A percentile compares a stretch with the other conserved stretches of the same genome.
These are phyloP conservation scores for Hymenoscyphus scutula DNA, from an alignment of 2,329 filamentous ascomycete species.

Conservation along the genomic window DNA sequence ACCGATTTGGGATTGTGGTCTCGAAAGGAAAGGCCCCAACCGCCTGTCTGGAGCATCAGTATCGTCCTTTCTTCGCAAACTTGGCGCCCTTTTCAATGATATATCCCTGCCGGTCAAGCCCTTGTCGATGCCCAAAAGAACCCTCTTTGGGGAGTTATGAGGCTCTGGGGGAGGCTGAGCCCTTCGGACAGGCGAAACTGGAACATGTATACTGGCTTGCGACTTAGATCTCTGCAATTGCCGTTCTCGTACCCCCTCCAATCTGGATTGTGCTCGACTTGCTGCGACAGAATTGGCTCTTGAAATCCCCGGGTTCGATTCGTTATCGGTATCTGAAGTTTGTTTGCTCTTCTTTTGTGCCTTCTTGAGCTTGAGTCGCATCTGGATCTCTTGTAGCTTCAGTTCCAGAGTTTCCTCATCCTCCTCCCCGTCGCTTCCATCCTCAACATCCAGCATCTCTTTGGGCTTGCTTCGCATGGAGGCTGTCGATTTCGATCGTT, in stretches of 20 bases:
- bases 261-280: slow-evolving; percentile 29
- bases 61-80: slow-evolving; percentile 40
- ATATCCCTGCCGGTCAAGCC: slow-evolving; percentile 77
- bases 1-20: slow-evolving; percentile 38
- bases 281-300: slow-evolving; percentile 31
- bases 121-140: slow-evolving; percentile 86
- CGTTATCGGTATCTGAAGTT: slow-evolving; percentile 31
- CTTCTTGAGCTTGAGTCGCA: slow-evolving; percentile 81
- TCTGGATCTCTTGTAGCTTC: slow-evolving; percentile 84
- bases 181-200: slow-evolving; percentile 68
- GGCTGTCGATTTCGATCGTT: slow-evolving; percentile 36
- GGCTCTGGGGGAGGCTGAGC: slow-evolving; percentile 45
- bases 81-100: slow-evolving; percentile 73
- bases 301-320: slow-evolving; percentile 18
- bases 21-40: slow-evolving; percentile 44
- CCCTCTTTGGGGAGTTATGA: slow-evolving; percentile 73
- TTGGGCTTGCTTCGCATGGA: slow-evolving; percentile 22
- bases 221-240: slow-evolving; percentile 33
- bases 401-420: slow-evolving; percentile 89
- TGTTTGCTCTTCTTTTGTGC: slow-evolving; percentile 58
- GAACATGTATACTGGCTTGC: slow-evolving; percentile 63
- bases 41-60: slow-evolving; percentile 34
- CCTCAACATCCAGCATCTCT: slow-evolving; percentile 32
- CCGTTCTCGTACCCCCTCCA: slow-evolving; percentile 27
- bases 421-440: slow-evolving; percentile 40